Conservation (phyloP, 2,329 filamentous ascomycete species). For the Grosmannia clavigera region DNA sequence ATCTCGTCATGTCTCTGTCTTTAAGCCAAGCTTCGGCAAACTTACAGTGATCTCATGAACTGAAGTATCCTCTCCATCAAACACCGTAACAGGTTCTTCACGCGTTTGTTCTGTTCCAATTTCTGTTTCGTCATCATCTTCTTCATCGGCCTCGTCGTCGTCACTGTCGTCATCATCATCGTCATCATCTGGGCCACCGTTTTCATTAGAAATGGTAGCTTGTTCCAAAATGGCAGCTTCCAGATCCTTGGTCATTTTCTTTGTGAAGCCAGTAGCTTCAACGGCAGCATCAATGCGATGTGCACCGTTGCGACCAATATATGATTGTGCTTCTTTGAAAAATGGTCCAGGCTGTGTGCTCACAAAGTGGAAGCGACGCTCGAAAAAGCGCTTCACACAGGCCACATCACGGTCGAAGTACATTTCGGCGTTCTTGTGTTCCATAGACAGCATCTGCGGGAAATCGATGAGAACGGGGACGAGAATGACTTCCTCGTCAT, state of each 20-base stretch:
- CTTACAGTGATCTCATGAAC: slow-evolving; percentile 1
- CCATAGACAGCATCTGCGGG: slow-evolving; percentile 93
- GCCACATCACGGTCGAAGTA: slow-evolving; percentile 95
- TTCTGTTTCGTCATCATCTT: not conserved
- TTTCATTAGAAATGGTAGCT: slow-evolving; percentile 28
- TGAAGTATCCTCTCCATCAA: not conserved
- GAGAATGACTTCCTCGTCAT: slow-evolving; percentile 23
- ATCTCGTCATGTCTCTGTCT: not conserved
- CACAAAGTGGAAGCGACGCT: slow-evolving; percentile 76
- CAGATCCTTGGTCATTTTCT: slow-evolving; percentile 91
- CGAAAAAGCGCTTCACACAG: slow-evolving; percentile 91
- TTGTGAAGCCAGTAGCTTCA: slow-evolving; percentile 88
- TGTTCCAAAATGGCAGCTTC: slow-evolving; percentile 82
- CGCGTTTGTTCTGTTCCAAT: not conserved
- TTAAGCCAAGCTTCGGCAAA: slow-evolving; percentile 2
- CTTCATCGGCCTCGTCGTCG: not conserved
- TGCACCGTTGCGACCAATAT: slow-evolving; percentile 49
- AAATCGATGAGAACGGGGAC: slow-evolving; percentile 91
- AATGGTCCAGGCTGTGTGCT: slow-evolving; percentile 73
- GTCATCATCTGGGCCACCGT: slow-evolving; percentile 20
- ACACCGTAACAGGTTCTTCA: not conserved
- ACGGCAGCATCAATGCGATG: slow-evolving; percentile 75
- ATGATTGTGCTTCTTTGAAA: slow-evolving; percentile 72
- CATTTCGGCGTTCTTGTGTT: slow-evolving; percentile 86
- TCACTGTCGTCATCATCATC: slow-evolving; percentile 16